A percentile compares a stretch with the other conserved stretches of the same genome.
Conservation (phyloP, 2,329 filamentous ascomycete genomes). For the Zasmidium angulare region DNA sequence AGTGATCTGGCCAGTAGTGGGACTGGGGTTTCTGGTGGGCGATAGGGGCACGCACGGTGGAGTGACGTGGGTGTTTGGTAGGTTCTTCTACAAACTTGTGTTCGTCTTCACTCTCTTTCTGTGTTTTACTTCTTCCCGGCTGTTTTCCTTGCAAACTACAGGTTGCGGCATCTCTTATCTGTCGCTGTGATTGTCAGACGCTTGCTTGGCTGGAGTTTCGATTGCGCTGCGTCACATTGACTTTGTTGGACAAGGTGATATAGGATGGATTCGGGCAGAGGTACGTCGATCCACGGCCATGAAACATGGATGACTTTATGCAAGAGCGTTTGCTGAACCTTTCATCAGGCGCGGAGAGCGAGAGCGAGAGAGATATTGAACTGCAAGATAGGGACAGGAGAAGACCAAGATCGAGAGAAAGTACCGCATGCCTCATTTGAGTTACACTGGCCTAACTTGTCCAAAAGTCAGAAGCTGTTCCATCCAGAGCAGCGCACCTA, state of each 20-base stretch:
- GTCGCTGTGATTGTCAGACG: neutral
- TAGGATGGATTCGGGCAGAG: neutral
- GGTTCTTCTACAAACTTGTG: neutral
- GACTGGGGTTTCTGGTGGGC: neutral
- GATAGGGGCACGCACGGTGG: neutral
- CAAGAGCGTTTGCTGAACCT: neutral
- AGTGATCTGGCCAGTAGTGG: neutral
- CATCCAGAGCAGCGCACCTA: conserved; percentile 4
- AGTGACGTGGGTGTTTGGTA: neutral
- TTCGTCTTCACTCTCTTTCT: neutral
- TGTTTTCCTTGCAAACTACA: neutral
- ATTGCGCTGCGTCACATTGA: neutral
- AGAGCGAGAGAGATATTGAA: neutral
- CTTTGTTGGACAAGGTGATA: neutral
- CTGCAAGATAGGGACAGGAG: neutral
- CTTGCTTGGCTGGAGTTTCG: neutral
- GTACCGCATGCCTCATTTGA: neutral
- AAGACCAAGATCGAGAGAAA: neutral
- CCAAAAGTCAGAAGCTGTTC: conserved; percentile 10
- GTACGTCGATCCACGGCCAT: neutral
- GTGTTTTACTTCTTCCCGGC: neutral
- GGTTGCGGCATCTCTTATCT: neutral
- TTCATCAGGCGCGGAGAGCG: neutral
- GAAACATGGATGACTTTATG: neutral
- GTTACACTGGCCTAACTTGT: neutral